Percentiles rank a stretch among this genome's conserved stretches.
phyloP scores from a whole-genome alignment of 2,329 filamentous ascomycete genomes.

The Achaetomium macrosporum region DNA sequence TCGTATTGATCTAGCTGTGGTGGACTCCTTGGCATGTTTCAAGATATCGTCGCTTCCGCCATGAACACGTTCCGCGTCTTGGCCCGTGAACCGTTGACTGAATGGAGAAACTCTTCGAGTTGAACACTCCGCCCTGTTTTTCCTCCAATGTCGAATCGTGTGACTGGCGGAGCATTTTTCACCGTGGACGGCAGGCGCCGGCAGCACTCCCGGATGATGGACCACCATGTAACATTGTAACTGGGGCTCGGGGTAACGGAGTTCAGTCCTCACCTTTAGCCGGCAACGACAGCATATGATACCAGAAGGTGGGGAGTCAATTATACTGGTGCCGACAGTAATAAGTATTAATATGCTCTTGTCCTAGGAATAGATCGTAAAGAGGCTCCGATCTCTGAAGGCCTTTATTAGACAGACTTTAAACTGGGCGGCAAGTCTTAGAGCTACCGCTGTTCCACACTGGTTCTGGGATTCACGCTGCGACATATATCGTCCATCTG shows the following conservation, averaged over 20 bases:
- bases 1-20: too few relatives aligned
- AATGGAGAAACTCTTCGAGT: background rate
- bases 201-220: background rate
- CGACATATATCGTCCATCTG: background rate
- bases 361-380: too few relatives aligned
- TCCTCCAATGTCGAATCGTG: constrained; percentile 6
- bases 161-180: background rate
- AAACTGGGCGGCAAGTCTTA: too few relatives aligned
- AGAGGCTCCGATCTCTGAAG: too few relatives aligned
- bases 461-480: background rate
- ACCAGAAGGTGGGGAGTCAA: background rate
- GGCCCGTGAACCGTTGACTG: background rate
- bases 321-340: background rate
- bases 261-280: constrained; percentile 1
- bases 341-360: background rate
- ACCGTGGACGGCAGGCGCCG: too few relatives aligned
- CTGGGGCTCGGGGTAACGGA: background rate
- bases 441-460: background rate
- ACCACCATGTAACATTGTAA: background rate
- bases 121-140: background rate
- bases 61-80: background rate
- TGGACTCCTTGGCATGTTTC: too few relatives aligned
- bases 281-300: background rate
- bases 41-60: too few relatives aligned
- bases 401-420: too few relatives aligned